Base-by-base conservation (phyloP, 2,329 filamentous ascomycete genomes). In the Aspergillus latus region DNA sequence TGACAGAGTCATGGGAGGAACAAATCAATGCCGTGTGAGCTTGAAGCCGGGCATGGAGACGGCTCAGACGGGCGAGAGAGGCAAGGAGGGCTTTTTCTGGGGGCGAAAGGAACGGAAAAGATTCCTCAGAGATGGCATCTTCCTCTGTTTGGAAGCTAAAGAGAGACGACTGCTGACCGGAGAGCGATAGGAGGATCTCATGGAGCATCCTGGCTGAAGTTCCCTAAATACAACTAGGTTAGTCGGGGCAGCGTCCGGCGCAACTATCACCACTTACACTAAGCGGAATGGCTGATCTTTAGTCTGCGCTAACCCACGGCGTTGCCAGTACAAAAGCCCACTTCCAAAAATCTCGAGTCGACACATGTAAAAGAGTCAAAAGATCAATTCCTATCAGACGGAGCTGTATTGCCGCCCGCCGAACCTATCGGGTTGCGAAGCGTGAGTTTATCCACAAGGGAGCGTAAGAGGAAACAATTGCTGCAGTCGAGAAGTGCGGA, bases 121-220 rank as follows among this genome's bases (percentile, higher is more conserved):
- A 72, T 61, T 76, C 64, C 58, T 73, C 71, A 74, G 88, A 73
- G 69, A 82, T 71, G 66, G 78, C 72, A 67, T 74, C 68, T 77
- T 71, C 62, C 77, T 78, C 67, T 65, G 79, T 74, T 66, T 75
- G 68, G 65, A 75, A 62, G 72, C 84, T 83, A 78, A 97, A 89
- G 70, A 97, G 84, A 64, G 92, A 88, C 62, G 93, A 97, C 62
- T 90, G 88, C 77, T 97, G 90, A 64, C 94, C 93, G 68, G 92
- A 95, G 75, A 97, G 87, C 74, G 92, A 93, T 75, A 99, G 88
- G 75, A 97, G 86, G 78, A 99, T 91, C 82, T 99, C 94, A 84
- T 97, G 94, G 74, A 99, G 89, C 94, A 99, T 99, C 64, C 67
- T 76, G 71, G 57, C 53, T 61, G 58, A 11, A 59, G 47, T 43